Conservation (phyloP, 805 yeast genomes). For the Nematodospora valgi region DNA sequence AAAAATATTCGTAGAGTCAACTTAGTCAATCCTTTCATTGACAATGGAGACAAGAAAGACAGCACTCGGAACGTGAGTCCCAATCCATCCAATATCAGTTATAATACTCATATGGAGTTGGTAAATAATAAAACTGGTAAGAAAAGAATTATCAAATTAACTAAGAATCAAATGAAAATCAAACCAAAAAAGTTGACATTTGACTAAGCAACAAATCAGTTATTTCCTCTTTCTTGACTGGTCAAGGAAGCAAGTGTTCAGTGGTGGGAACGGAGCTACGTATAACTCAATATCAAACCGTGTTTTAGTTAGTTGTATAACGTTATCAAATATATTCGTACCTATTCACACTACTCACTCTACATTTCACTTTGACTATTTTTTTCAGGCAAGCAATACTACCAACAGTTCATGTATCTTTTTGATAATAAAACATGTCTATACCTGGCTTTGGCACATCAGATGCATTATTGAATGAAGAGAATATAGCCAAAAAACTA, state of each 20-base stretch:
- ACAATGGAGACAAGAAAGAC: constrained; percentile 2
- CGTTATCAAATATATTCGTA: too few relatives aligned
- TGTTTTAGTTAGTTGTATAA: too few relatives aligned
- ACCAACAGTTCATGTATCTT: neutral
- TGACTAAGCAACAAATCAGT: too few relatives aligned
- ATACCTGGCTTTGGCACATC: constrained; percentile 3
- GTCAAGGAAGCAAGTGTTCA: too few relatives aligned
- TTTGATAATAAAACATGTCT: constrained; percentile 1
- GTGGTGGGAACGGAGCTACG: too few relatives aligned
- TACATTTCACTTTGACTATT: too few relatives aligned
- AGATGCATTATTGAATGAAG: neutral
- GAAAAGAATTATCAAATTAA: constrained; percentile 26
- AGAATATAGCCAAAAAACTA: neutral
- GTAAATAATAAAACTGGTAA: constrained; percentile 38
- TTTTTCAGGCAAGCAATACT: too few relatives aligned
- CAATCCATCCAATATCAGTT: constrained; percentile 9
- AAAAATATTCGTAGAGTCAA: constrained; percentile 9
- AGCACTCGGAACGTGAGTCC: constrained; percentile 2
- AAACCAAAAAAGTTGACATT: constrained; percentile 33
- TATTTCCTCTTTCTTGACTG: too few relatives aligned
- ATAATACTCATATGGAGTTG: constrained; percentile 23
- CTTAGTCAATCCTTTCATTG: constrained; percentile 23
- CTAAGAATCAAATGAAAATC: constrained; percentile 29
- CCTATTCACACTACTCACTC: too few relatives aligned
- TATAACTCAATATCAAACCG: too few relatives aligned